Conservation (phyloP, 352 stramenopile genomes). For the Elongisporangium prolatum region DNA sequence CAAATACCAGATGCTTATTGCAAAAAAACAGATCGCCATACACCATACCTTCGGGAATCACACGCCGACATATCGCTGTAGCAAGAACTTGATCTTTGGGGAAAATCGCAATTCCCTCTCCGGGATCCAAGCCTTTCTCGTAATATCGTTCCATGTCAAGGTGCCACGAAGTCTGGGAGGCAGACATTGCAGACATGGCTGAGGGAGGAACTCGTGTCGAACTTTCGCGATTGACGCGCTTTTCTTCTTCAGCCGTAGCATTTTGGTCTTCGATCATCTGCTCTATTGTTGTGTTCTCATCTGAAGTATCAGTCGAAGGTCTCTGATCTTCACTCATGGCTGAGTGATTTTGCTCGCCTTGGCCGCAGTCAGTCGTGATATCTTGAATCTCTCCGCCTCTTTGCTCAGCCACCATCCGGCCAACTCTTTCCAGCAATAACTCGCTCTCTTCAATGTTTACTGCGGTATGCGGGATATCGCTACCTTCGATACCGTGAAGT, state of each 20-base stretch:
- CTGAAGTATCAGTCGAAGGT: not conserved
- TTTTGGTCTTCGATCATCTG: not conserved
- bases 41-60: constrained; percentile 73
- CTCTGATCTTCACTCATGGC: not conserved
- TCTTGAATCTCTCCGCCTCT: constrained; percentile 73
- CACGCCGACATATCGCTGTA: constrained; percentile 54
- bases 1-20: constrained; percentile 59
- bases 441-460: constrained; percentile 21
- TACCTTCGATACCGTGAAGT: constrained; percentile 29
- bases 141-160: constrained; percentile 24
- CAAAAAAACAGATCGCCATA: constrained; percentile 61
- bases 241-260: constrained; percentile 13
- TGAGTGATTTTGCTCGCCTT: not conserved
- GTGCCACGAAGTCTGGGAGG: constrained; percentile 13
- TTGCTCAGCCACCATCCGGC: constrained; percentile 66
- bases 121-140: constrained; percentile 64
- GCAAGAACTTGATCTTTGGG: constrained; percentile 63
- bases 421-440: constrained; percentile 59
- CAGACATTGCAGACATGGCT: not conserved
- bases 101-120: constrained; percentile 50
- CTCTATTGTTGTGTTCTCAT: not conserved
- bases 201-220: not conserved
- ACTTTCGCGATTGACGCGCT: constrained; percentile 9
- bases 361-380: constrained; percentile 48
- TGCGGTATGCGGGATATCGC: constrained; percentile 16